Evolutionary conservation across 2,329 filamentous ascomycete species (phyloP).

Genomic region (Didymella pinodella): DNA sequence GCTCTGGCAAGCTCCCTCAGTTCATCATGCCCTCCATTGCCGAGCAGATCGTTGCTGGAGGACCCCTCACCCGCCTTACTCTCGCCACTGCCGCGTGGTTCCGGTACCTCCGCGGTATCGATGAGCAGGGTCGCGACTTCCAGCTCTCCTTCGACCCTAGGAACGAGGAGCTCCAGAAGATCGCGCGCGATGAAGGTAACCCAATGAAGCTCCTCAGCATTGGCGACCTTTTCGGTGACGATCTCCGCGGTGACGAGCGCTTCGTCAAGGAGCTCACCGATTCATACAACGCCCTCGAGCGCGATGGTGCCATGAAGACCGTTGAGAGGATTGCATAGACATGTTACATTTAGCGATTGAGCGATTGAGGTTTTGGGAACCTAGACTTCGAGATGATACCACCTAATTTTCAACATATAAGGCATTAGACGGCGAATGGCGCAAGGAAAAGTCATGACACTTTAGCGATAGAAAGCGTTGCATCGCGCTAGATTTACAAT

Average conservation of each 20-base stretch:
- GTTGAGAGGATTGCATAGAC: slow-evolving; percentile 28
- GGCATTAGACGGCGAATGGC: slow-evolving; percentile 20
- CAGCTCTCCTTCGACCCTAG: slow-evolving; percentile 37
- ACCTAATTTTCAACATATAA: slow-evolving; percentile 19
- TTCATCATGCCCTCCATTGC: slow-evolving; percentile 44
- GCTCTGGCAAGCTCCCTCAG: slow-evolving; percentile 41
- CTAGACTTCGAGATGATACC: slow-evolving; percentile 20
- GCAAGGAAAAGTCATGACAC: slow-evolving; percentile 18
- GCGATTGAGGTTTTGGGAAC: slow-evolving; percentile 16
- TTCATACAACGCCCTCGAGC: slow-evolving; percentile 32
- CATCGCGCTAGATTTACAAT: slow-evolving; percentile 19
- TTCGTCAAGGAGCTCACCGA: slow-evolving; percentile 37
- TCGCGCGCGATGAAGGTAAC: slow-evolving; percentile 28
- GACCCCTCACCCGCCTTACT: slow-evolving; percentile 36
- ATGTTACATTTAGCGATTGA: slow-evolving; percentile 20
- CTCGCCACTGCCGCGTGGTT: slow-evolving; percentile 40
- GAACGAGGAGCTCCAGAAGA: slow-evolving; percentile 35
- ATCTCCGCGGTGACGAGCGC: slow-evolving; percentile 37
- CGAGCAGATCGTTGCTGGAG: slow-evolving; percentile 37
- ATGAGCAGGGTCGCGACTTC: slow-evolving; percentile 36
- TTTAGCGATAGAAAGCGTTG: slow-evolving; percentile 24
- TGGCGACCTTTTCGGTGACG: slow-evolving; percentile 38
- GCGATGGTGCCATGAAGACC: slow-evolving; percentile 33
- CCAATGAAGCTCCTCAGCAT: slow-evolving; percentile 29
- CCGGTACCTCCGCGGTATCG: slow-evolving; percentile 37